These are phyloP conservation scores for Calonectria honghensis DNA, from an alignment of 2,329 filamentous ascomycete species.

Conservation along the genomic window DNA sequence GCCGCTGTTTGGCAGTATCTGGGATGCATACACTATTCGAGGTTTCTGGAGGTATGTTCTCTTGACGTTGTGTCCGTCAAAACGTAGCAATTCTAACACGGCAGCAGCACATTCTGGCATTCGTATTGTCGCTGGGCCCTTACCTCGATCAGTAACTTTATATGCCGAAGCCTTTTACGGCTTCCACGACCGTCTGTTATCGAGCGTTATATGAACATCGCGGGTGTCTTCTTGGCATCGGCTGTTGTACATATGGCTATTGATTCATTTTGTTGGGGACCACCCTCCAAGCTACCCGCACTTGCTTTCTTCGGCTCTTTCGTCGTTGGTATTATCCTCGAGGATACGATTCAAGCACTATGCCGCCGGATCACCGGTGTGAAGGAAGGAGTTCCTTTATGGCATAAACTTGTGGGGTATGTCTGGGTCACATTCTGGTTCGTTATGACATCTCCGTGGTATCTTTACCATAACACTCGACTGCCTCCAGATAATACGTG, in stretches of 20 bases:
- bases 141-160: conserved; percentile 44
- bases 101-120: conserved; percentile 43
- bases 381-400: conserved; percentile 13
- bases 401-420: conserved; percentile 45
- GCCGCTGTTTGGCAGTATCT: conserved; percentile 41
- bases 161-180: conserved; percentile 36
- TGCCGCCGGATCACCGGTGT: conserved; percentile 26
- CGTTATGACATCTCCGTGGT: conserved; percentile 41
- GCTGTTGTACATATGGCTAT: conserved; percentile 33
- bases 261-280: conserved; percentile 28
- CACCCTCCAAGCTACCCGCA: conserved; percentile 22
- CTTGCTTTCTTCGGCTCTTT: conserved; percentile 37
- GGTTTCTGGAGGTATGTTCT: conserved; percentile 41
- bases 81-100: neutral
- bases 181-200: conserved; percentile 31
- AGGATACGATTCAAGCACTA: conserved; percentile 32
- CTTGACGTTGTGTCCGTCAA: neutral
- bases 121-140: conserved; percentile 36
- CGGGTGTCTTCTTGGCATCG: conserved; percentile 39
- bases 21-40: conserved; percentile 42
- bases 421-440: conserved; percentile 42
- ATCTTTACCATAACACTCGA: conserved; percentile 34
- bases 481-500: conserved; percentile 28
- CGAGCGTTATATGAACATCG: conserved; percentile 38
- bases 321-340: conserved; percentile 29